Conservation (phyloP, 768 basidiomycete genomes). For the Agrocybe pediades region DNA sequence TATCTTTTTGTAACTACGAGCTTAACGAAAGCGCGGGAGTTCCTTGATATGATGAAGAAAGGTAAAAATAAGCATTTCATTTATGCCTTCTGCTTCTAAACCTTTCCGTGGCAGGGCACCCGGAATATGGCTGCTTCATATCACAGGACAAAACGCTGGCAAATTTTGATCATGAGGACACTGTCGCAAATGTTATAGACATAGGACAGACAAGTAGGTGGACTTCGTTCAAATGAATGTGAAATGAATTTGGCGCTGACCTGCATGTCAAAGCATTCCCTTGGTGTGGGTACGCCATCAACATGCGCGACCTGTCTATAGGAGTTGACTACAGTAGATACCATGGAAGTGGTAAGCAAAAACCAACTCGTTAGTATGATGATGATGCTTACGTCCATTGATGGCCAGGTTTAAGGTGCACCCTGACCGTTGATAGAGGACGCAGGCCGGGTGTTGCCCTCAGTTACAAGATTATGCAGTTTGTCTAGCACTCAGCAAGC, state of each 20-base stretch:
- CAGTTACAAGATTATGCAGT: constrained; percentile 76
- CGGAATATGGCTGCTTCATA: constrained; percentile 93
- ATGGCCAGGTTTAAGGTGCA: constrained; percentile 57
- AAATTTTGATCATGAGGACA: constrained; percentile 72
- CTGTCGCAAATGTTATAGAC: constrained; percentile 55
- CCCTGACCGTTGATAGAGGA: constrained; percentile 70
- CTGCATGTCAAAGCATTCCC: constrained; percentile 66
- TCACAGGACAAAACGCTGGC: constrained; percentile 86
- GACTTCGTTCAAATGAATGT: neutral
- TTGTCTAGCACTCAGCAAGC: constrained; percentile 22
- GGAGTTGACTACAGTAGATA: constrained; percentile 79
- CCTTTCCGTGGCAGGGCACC: constrained; percentile 59
- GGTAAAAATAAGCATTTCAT: constrained; percentile 39
- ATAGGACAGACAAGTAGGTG: constrained; percentile 36
- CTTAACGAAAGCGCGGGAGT: constrained; percentile 57
- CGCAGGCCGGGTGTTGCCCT: constrained; percentile 69
- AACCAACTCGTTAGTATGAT: neutral
- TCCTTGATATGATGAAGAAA: constrained; percentile 74
- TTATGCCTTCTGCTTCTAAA: neutral
- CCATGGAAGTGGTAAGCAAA: constrained; percentile 52
- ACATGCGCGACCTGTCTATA: constrained; percentile 76
- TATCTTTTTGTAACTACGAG: constrained; percentile 87
- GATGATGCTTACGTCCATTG: neutral
- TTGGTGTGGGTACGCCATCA: constrained; percentile 89
- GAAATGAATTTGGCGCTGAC: neutral